phyloP scores from a whole-genome alignment of 768 basidiomycete genomes.

The Suillus variegatus region DNA sequence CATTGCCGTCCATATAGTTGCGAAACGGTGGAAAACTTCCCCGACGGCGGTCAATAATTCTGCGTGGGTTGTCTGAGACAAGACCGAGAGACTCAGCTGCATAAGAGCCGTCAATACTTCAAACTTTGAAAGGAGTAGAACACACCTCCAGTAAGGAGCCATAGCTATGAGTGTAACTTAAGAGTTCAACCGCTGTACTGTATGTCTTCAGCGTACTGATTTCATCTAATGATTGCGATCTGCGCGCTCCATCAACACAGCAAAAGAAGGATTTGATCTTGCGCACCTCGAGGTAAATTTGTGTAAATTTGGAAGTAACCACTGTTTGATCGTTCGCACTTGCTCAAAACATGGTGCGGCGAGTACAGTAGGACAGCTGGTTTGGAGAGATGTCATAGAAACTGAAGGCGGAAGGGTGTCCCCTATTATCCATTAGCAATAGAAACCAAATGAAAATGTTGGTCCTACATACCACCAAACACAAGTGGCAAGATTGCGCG shows the following conservation, averaged over 20 bases:
- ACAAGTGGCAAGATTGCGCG: constrained; percentile 63
- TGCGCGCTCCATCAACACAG: constrained; percentile 11
- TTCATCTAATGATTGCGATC: constrained; percentile 34
- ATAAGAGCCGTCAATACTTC: constrained; percentile 12
- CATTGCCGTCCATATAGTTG: constrained; percentile 80
- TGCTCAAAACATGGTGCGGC: constrained; percentile 73
- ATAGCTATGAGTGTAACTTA: constrained; percentile 65
- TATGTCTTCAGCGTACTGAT: constrained; percentile 52
- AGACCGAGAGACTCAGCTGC: constrained; percentile 53
- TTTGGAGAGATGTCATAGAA: constrained; percentile 41
- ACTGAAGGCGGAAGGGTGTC: constrained; percentile 23
- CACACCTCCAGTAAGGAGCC: constrained; percentile 67
- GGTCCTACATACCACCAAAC: constrained; percentile 54
- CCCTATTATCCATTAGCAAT: constrained; percentile 32
- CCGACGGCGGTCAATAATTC: constrained; percentile 63
- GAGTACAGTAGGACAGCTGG: constrained; percentile 47
- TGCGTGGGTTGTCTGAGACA: constrained; percentile 52
- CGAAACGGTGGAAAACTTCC: constrained; percentile 71
- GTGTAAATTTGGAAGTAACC: constrained; percentile 73
- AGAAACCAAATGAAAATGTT: not conserved
- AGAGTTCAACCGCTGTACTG: constrained; percentile 56
- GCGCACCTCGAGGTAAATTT: constrained; percentile 51
- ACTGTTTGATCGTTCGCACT: constrained; percentile 65
- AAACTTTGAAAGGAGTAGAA: not conserved
- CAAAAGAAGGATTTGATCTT: not conserved